phyloP scores from a whole-genome alignment of 2,329 filamentous ascomycete genomes.

The Penicillium paneum region DNA sequence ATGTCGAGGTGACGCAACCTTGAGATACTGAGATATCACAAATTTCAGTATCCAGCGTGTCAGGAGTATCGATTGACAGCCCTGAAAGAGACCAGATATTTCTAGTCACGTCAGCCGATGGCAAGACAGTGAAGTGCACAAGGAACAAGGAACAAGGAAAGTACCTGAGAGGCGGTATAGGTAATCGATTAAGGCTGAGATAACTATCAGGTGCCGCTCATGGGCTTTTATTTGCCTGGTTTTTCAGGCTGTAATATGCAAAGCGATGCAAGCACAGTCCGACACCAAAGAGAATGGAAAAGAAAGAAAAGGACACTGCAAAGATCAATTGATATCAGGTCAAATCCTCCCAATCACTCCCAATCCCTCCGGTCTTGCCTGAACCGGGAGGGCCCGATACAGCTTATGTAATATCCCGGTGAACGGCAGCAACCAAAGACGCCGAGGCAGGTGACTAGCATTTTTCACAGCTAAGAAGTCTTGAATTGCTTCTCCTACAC shows the following conservation, averaged over 20 bases:
- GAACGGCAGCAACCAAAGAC: constrained; percentile 28
- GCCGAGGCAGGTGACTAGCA: constrained; percentile 33
- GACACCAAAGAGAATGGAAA: background rate
- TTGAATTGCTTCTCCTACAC: constrained; percentile 24
- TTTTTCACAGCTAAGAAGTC: constrained; percentile 32
- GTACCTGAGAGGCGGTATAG: constrained; percentile 17
- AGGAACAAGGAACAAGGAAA: background rate
- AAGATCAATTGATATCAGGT: background rate
- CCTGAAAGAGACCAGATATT: background rate
- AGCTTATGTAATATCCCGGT: constrained; percentile 23
- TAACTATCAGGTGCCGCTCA: constrained; percentile 8
- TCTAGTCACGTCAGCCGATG: background rate
- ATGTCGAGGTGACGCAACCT: constrained; percentile 3
- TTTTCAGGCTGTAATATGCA: background rate
- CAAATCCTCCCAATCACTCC: too few species aligned
- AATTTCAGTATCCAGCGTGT: background rate
- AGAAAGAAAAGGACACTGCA: background rate
- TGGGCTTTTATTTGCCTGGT: background rate
- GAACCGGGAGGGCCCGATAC: background rate
- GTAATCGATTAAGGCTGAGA: constrained; percentile 5
- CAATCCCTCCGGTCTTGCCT: background rate
- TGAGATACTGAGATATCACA: background rate
- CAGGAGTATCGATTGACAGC: background rate
- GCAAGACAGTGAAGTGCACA: background rate
- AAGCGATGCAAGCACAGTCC: background rate